A percentile compares a stretch with the other conserved stretches of the same genome.
phyloP scores from a whole-genome alignment of 179 eudicot species.

The Beta lomatogona region DNA sequence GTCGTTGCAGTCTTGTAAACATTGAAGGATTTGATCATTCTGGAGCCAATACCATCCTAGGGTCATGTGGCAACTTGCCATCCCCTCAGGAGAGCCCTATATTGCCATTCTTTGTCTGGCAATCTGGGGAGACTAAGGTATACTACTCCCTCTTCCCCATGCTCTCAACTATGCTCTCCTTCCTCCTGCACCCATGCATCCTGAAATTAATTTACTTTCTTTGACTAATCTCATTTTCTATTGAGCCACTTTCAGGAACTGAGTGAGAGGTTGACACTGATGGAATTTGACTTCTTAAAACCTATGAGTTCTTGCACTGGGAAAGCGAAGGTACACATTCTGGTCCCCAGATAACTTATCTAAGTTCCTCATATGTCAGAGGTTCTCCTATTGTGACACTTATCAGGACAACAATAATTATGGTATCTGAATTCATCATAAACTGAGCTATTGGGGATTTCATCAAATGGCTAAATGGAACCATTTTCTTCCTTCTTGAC shows the following conservation, averaged over 20 bases:
- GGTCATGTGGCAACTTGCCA: slow-evolving; percentile 74
- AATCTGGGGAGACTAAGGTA: slow-evolving; percentile 79
- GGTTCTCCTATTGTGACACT: neutral
- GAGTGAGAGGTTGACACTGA: slow-evolving; percentile 50
- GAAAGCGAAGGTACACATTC: slow-evolving; percentile 57
- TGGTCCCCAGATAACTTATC: neutral
- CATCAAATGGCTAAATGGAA: neutral
- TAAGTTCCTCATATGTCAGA: too few relatives aligned
- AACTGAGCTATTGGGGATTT: neutral
- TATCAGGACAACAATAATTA: neutral
- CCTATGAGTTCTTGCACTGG: slow-evolving; percentile 62
- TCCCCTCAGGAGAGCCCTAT: slow-evolving; percentile 51
- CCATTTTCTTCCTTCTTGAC: neutral
- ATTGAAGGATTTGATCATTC: slow-evolving; percentile 93
- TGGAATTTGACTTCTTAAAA: slow-evolving; percentile 79
- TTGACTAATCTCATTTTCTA: slow-evolving; percentile 13
- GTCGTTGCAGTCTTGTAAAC: slow-evolving; percentile 60
- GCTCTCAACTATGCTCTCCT: neutral
- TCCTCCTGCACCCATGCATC: too few relatives aligned
- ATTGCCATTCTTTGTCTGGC: slow-evolving; percentile 80
- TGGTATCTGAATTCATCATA: neutral
- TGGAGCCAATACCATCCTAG: slow-evolving; percentile 59
- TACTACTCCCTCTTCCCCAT: neutral
- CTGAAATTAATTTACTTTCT: neutral
- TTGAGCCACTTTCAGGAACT: slow-evolving; percentile 50